Base-by-base conservation (phyloP, 108 stramenopile genomes). In the Cylindrotheca fusiformis region DNA sequence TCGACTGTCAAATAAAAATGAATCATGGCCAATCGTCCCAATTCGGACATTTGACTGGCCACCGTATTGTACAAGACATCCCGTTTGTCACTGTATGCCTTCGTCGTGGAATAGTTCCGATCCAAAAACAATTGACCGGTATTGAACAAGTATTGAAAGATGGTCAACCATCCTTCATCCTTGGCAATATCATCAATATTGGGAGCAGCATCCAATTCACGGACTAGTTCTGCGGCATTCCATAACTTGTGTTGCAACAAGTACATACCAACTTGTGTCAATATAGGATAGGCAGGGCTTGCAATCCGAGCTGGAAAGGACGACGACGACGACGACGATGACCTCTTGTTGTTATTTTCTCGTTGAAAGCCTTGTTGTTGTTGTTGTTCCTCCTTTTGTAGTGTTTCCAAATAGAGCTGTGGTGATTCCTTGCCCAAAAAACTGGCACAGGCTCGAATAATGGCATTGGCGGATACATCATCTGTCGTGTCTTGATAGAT, bases 1-100 rank as follows among this genome's bases (percentile, higher is more conserved):
- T 58, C 58, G 20, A 74, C 18, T 1, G 18, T 29, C 30, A 56
- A 22, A 48, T 65, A 72, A 48, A 65, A 65, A 41, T 58, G 51
- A n/a, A 65, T 58, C 63, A 65, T 72, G 23, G 20, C 26, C 1
- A 21, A 33, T 0, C 32, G 32, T 17, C 62, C 71, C 17, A 49
- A 32, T 24, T 47, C n/a, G 3, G 52, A 51, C 25, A 65, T 57
- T 48, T 31, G 29, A 45, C 22, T 36, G 23, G 36, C 57, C 23
- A 65, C 49, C 4, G 27, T 36, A 41, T 64, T 45, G 46, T 64
- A 72, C n/a, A 72, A 25, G 36, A 72, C 46, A 36, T 64, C 71
- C 2, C 63, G 63, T 53, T 52, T 64, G 23, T 51, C 20, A 2
- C 21, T 28, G 56, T 72, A 72, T 4, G 47, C 57, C 20, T 25